Percentiles rank a stretch among this genome's conserved stretches.
Conservation (phyloP, 2,329 filamentous ascomycete genomes). For the Monosporascus sp. region DNA sequence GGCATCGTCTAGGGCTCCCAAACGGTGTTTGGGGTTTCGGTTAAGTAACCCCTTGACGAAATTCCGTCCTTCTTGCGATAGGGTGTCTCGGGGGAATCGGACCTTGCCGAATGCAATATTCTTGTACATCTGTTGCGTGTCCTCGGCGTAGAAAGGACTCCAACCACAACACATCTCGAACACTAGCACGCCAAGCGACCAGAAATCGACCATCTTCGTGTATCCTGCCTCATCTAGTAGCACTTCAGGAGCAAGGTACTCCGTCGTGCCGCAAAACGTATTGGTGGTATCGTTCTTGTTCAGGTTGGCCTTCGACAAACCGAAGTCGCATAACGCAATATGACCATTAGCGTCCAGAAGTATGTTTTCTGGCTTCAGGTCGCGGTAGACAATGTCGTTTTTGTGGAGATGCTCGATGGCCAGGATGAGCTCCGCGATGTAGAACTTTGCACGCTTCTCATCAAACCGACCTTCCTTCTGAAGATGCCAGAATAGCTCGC, state of each 20-base stretch:
- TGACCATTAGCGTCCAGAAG: constrained; percentile 94
- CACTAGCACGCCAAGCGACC: constrained; percentile 93
- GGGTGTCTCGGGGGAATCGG: constrained; percentile 86
- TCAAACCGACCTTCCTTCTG: constrained; percentile 96
- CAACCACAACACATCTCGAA: constrained; percentile 99
- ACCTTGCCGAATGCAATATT: constrained; percentile 99
- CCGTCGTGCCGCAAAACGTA: constrained; percentile 96
- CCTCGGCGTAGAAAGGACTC: constrained; percentile 98
- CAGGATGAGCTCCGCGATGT: constrained; percentile 94
- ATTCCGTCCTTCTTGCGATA: constrained; percentile 91
- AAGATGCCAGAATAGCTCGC: constrained; percentile 96
- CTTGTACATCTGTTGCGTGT: constrained; percentile 99
- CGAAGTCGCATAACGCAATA: constrained; percentile 96
- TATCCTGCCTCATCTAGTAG: constrained; percentile 94
- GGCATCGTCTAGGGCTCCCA: constrained; percentile 86
- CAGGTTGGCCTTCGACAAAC: constrained; percentile 92
- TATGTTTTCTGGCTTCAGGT: constrained; percentile 97
- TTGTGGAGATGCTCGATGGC: constrained; percentile 93
- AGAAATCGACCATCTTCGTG: constrained; percentile 99
- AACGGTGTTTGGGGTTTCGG: constrained; percentile 89
- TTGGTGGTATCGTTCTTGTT: constrained; percentile 98
- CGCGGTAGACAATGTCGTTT: constrained; percentile 96
- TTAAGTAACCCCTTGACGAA: constrained; percentile 98
- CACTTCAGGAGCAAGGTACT: constrained; percentile 94
- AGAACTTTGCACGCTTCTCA: constrained; percentile 93